These are phyloP conservation scores for Periconia sp. DNA, from an alignment of 2,329 filamentous ascomycete species.

Conservation along the genomic window DNA sequence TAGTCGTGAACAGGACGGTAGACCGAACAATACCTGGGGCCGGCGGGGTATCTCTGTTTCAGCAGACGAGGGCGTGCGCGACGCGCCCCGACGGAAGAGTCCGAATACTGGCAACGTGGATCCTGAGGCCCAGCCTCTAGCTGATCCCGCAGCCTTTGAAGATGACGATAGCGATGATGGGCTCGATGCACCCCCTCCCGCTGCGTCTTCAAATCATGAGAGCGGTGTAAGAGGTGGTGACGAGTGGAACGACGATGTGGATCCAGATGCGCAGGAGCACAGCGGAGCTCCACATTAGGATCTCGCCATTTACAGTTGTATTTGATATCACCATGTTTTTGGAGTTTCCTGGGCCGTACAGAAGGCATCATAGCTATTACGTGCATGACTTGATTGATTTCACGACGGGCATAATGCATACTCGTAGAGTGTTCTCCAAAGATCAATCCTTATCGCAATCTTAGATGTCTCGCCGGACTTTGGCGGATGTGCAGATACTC, in stretches of 20 bases:
- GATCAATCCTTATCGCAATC: no score
- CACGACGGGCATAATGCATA: no score
- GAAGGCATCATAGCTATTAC: no score
- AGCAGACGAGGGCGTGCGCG: constrained; percentile 60
- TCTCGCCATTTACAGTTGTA: neutral
- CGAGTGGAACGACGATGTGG: constrained; percentile 48
- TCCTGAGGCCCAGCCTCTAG: constrained; percentile 46
- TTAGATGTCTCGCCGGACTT: no score
- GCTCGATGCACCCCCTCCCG: constrained; percentile 40
- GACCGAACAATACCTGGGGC: constrained; percentile 60
- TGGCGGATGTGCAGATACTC: no score
- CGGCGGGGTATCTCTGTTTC: constrained; percentile 64
- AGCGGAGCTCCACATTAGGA: constrained; percentile 22
- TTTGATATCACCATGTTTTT: neutral
- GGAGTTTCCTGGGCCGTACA: no score
- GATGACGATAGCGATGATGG: constrained; percentile 52
- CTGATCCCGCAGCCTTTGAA: constrained; percentile 56
- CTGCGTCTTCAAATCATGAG: constrained; percentile 24
- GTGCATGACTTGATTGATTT: no score
- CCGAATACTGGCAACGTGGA: constrained; percentile 23
- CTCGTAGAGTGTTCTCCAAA: no score
- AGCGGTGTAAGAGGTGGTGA: constrained; percentile 43
- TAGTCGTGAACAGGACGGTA: constrained; percentile 42
- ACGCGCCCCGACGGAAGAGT: constrained; percentile 32
- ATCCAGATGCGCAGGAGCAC: constrained; percentile 42